Percentiles rank a stretch among this genome's conserved stretches.
Conservation (phyloP, 2,329 filamentous ascomycete species). For the Paracoccidioides brasiliensis region DNA sequence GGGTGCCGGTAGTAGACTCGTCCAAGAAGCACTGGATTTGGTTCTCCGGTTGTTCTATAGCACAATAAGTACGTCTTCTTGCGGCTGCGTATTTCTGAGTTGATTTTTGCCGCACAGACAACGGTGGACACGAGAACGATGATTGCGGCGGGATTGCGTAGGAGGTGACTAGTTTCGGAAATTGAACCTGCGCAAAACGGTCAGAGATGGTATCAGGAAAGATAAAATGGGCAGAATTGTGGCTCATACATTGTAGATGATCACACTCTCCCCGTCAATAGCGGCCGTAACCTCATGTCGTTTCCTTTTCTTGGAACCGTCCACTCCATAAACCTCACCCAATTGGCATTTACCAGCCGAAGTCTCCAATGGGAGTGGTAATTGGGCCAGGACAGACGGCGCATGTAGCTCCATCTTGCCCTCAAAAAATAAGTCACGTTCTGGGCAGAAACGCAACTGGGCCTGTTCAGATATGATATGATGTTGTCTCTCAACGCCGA, state of each 20-base stretch:
- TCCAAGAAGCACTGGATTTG: conserved; percentile 45
- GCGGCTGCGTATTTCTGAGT: conserved; percentile 27
- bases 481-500: not conserved
- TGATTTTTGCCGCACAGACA: conserved; percentile 43
- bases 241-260: conserved; percentile 45
- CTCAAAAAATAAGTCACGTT: conserved; percentile 1
- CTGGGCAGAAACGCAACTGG: not conserved
- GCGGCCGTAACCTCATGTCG: conserved; percentile 48
- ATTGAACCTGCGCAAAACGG: conserved; percentile 40
- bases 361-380: conserved; percentile 32
- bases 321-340: conserved; percentile 40
- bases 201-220: not conserved
- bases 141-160: conserved; percentile 50
- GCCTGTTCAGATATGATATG: not conserved
- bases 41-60: conserved; percentile 35
- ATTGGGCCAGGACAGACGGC: conserved; percentile 33
- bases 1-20: conserved; percentile 24
- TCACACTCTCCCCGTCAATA: conserved; percentile 48
- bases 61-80: conserved; percentile 45
- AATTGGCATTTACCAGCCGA: conserved; percentile 29
- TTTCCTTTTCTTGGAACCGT: conserved; percentile 46
- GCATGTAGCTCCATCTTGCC: conserved; percentile 31
- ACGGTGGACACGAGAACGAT: conserved; percentile 44
- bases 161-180: conserved; percentile 46
- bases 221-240: not conserved